Evolutionary conservation across 441 rosid genomes (phyloP).

Genomic region (Hura crepitans): DNA sequence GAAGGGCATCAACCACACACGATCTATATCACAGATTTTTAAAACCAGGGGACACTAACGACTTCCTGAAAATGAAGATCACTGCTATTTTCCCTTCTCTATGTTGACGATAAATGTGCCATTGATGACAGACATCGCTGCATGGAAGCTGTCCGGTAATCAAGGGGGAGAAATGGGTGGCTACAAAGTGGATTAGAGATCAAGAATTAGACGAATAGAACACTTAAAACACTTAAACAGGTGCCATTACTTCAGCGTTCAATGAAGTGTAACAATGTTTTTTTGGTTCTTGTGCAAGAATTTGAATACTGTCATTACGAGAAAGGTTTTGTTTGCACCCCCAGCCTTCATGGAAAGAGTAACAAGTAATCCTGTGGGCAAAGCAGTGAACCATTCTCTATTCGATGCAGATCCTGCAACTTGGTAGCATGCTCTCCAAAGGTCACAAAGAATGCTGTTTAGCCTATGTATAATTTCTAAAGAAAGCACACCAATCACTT

Average conservation of each 20-base stretch:
- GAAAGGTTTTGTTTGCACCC: background rate
- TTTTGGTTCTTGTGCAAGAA: background rate
- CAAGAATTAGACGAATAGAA: constrained; percentile 36
- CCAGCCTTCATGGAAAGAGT: no score
- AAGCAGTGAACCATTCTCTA: no score
- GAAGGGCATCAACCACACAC: background rate
- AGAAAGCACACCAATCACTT: background rate
- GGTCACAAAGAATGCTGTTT: background rate
- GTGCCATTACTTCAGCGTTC: no score
- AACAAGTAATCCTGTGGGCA: no score
- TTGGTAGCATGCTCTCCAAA: background rate
- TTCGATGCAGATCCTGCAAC: no score
- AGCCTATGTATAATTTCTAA: background rate
- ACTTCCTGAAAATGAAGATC: background rate
- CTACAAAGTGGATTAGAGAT: constrained; percentile 85
- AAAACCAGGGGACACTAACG: background rate
- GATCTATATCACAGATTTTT: background rate
- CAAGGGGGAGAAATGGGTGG: constrained; percentile 89
- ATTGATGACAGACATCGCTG: constrained; percentile 66
- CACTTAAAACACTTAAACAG: no score
- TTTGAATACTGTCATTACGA: background rate
- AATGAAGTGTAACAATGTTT: no score
- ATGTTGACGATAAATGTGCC: no score
- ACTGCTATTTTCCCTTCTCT: background rate
- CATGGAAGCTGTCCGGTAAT: constrained; percentile 82